These are phyloP conservation scores for Stachybotrys elegans DNA, from an alignment of 2,329 filamentous ascomycete species.

Conservation along the genomic window DNA sequence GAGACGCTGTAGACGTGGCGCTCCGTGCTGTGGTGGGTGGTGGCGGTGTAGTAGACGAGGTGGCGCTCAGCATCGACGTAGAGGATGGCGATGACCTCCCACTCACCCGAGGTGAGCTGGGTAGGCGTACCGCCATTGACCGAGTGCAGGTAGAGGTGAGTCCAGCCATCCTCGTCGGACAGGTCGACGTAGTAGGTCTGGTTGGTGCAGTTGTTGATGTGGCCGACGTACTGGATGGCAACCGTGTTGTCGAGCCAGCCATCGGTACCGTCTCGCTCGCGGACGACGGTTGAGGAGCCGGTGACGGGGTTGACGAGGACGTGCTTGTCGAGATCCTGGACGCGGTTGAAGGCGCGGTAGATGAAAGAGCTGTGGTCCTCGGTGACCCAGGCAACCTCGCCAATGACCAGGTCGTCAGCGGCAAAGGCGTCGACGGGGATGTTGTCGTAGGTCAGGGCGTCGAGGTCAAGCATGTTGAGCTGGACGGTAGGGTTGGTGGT, in stretches of 20 bases:
- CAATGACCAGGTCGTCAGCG: conserved; percentile 57
- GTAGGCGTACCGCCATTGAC: conserved; percentile 49
- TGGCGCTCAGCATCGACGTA: conserved; percentile 52
- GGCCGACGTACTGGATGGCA: conserved; percentile 50
- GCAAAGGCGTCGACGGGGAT: conserved; percentile 54
- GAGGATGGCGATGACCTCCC: conserved; percentile 57
- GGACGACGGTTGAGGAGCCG: conserved; percentile 39
- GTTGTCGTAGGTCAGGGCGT: conserved; percentile 34
- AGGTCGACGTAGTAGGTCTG: conserved; percentile 58
- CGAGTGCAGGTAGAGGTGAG: conserved; percentile 63
- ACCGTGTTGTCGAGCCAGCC: conserved; percentile 60
- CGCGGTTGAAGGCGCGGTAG: conserved; percentile 63
- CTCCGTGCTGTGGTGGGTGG: conserved; percentile 61
- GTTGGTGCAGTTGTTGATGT: conserved; percentile 29
- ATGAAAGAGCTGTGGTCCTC: conserved; percentile 55
- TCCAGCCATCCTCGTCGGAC: conserved; percentile 62
- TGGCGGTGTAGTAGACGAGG: conserved; percentile 61
- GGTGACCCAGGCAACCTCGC: conserved; percentile 64
- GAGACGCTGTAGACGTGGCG: conserved; percentile 64
- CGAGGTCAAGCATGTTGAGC: conserved; percentile 53
- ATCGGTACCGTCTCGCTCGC: conserved; percentile 52
- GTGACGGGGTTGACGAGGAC: conserved; percentile 52
- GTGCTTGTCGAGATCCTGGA: conserved; percentile 60
- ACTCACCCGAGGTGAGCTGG: conserved; percentile 58
- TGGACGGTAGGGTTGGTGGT: conserved; percentile 61